Evolutionary conservation across 2,329 filamentous ascomycete genomes (phyloP), one percentile per base, ranked within the genome.

Genomic region (Fusarium sp.): DNA sequence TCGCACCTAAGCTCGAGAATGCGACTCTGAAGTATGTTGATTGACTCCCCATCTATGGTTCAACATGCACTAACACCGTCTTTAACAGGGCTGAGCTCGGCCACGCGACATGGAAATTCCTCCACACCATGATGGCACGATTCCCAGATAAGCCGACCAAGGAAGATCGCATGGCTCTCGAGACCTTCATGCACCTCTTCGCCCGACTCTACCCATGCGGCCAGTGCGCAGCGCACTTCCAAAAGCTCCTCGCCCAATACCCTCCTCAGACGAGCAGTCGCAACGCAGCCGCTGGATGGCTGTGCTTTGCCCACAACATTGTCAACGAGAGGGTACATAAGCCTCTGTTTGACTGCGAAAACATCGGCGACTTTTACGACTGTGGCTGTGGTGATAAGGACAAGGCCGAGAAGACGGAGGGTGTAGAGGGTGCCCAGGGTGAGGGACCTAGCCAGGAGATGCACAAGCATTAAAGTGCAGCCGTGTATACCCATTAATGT

Each of bases 1-100:
- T 94, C 74, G 92, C 92, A 51, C 91, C 92, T 2, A 94, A 93
- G 80, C 83, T 96, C 54, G 93, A 92, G 76, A 96, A 96, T 80
- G 92, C 91, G 63, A 96, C 93, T 8, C 83, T 89, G 55, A 96
- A 95, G 90, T 91, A 83, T 50, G 84, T 75, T 36, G 21, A 33
- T 39, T 34, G n/a, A 46, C 38, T 43, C 39, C 19, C 19, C 38
- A 28, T 40, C 21, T 33, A 21, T 34, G 24, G 40, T 28, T 24
- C 26, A 40, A 34, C 22, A 11, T 43, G 21, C 40, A 47, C 58
- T 72, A 61, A 68, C 60, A 44, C 33, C 14, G 19, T 26, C 33
- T 55, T 44, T 21, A 51, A 26, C 72, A 88, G 86, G 76, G 86
- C 86, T 72, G 89, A 92, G 76, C 85, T 92, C 47, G 90, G 90